Conservation (phyloP, 768 basidiomycete genomes). For the Lactarius trivialis region DNA sequence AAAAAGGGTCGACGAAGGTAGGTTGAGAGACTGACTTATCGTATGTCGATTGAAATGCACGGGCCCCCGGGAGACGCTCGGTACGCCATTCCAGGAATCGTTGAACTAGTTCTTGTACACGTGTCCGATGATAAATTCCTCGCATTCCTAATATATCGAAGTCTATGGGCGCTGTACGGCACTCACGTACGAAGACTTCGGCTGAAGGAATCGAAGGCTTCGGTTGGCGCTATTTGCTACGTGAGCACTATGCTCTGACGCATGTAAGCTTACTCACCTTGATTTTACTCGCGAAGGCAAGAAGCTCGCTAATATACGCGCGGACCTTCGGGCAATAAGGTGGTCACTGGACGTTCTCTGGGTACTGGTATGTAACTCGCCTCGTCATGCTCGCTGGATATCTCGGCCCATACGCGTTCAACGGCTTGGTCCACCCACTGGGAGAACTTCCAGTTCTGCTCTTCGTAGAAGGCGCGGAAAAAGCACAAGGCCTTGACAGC, state of each 20-base stretch:
- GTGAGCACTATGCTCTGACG: slow-evolving; percentile 1
- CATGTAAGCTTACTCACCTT: slow-evolving; percentile 39
- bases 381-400: slow-evolving; percentile 75
- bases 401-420: slow-evolving; percentile 61
- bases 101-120: slow-evolving; percentile 54
- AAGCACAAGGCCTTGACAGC: slow-evolving; percentile 62
- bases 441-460: slow-evolving; percentile 72
- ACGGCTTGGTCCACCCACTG: slow-evolving; percentile 70
- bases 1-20: not conserved
- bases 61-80: slow-evolving; percentile 63
- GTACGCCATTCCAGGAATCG: slow-evolving; percentile 64
- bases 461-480: slow-evolving; percentile 65
- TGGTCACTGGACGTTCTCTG: not conserved
- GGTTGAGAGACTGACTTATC: slow-evolving; percentile 48
- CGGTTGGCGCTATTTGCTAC: slow-evolving; percentile 49
- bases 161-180: slow-evolving; percentile 45
- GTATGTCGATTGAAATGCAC: slow-evolving; percentile 81
- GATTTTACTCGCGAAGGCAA: slow-evolving; percentile 66
- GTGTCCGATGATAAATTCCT: slow-evolving; percentile 51
- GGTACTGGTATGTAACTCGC: slow-evolving; percentile 33
- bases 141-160: slow-evolving; percentile 74
- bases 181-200: slow-evolving; percentile 63
- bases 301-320: slow-evolving; percentile 65
- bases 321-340: slow-evolving; percentile 45
- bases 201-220: slow-evolving; percentile 53